phyloP scores from a whole-genome alignment of 2,329 filamentous ascomycete genomes.

The Alternaria conjuncta region DNA sequence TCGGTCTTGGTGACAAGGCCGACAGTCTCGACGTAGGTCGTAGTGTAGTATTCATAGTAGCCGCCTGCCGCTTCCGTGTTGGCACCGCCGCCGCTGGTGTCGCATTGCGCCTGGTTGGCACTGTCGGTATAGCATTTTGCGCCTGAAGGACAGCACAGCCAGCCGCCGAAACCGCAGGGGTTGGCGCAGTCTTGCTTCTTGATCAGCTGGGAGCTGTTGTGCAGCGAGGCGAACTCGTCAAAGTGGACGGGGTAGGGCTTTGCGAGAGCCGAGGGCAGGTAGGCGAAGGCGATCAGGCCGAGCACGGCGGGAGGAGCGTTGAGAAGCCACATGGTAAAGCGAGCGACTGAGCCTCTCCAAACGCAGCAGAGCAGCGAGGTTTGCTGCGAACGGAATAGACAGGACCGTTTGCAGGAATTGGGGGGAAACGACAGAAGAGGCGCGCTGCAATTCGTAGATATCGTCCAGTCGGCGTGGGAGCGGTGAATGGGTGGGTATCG shows the following conservation, averaged over 20 bases:
- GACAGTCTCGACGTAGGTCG: slow-evolving; percentile 61
- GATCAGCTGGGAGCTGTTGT: slow-evolving; percentile 38
- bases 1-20: slow-evolving; percentile 61
- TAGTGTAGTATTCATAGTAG: slow-evolving; percentile 64
- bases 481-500: slow-evolving; percentile 21
- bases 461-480: slow-evolving; percentile 7
- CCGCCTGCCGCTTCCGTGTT: slow-evolving; percentile 40
- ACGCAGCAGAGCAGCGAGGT: slow-evolving; percentile 1
- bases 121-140: slow-evolving; percentile 41
- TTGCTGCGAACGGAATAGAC: slow-evolving; percentile 12
- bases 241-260: slow-evolving; percentile 42
- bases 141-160: slow-evolving; percentile 45
- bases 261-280: slow-evolving; percentile 61
- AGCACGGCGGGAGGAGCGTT: slow-evolving; percentile 75
- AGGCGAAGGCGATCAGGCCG: slow-evolving; percentile 48
- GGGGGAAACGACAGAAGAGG: not conserved
- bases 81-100: slow-evolving; percentile 28
- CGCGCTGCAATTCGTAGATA: slow-evolving; percentile 7
- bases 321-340: slow-evolving; percentile 36
- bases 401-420: slow-evolving; percentile 10
- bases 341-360: slow-evolving; percentile 13
- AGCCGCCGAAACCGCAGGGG: slow-evolving; percentile 43
- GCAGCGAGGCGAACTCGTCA: slow-evolving; percentile 32
- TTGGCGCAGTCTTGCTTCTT: slow-evolving; percentile 27
- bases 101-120: slow-evolving; percentile 47